phyloP scores from a whole-genome alignment of 139 green algal genomes.

The Gonium pectorale region DNA sequence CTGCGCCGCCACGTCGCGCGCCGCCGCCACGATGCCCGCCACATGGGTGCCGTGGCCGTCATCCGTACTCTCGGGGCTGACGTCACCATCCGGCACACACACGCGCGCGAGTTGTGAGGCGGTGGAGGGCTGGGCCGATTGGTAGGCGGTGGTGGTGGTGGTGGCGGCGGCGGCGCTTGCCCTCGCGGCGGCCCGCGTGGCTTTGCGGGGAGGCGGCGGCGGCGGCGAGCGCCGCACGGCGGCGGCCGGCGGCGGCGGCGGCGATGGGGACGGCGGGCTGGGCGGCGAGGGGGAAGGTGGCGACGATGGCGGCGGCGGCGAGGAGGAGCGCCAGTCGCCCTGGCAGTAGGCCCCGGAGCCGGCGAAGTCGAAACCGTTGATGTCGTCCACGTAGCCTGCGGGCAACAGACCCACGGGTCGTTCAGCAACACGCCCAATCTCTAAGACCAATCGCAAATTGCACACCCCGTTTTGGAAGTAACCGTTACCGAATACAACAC shows the following conservation, averaged over 20 bases:
- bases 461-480: too few relatives aligned
- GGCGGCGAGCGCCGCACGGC: not conserved
- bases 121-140: too few relatives aligned
- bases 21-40: not conserved
- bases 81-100: too few relatives aligned
- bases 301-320: not conserved
- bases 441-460: too few relatives aligned
- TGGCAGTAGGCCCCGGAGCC: conserved; percentile 12
- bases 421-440: too few relatives aligned
- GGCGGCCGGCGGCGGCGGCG: not conserved
- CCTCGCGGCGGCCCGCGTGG: not conserved
- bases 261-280: not conserved
- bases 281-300: too few relatives aligned
- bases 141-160: too few relatives aligned
- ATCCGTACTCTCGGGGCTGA: too few relatives aligned
- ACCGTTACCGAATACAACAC: too few relatives aligned
- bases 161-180: not conserved
- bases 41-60: conserved; percentile 17
- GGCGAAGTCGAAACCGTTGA: conserved; percentile 33
- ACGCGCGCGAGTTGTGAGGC: too few relatives aligned
- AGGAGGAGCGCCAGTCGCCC: conserved; percentile 1
- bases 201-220: not conserved
- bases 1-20: not conserved
- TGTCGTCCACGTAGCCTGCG: conserved; percentile 20
- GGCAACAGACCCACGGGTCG: too few relatives aligned